A percentile compares a stretch with the other conserved stretches of the same genome.
These are phyloP conservation scores for Candida dubliniensis DNA, from an alignment of 1,139 yeast species.

Conservation along the genomic window DNA sequence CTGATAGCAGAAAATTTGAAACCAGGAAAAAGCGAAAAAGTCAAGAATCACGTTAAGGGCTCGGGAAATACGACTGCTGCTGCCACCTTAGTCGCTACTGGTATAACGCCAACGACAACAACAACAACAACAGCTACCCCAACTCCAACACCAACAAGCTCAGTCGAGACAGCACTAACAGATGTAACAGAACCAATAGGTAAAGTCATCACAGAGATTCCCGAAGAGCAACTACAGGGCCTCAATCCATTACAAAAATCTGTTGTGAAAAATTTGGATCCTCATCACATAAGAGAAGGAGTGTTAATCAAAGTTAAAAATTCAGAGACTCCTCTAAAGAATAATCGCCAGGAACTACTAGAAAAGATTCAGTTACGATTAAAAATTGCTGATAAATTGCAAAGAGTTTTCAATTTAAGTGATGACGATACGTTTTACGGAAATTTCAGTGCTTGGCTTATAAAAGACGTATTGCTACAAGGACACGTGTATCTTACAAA, in stretches of 20 bases:
- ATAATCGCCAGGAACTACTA: conserved; percentile 13
- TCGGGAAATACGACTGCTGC: not conserved
- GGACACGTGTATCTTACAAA: conserved; percentile 80
- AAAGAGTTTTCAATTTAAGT: conserved; percentile 38
- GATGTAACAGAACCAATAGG: not conserved
- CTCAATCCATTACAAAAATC: conserved; percentile 38
- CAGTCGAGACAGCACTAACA: not conserved
- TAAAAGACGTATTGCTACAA: conserved; percentile 79
- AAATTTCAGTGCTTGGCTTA: conserved; percentile 75
- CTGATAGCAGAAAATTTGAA: no score
- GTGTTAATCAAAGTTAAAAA: conserved; percentile 19
- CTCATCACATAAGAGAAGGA: conserved; percentile 24
- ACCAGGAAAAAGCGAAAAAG: no score
- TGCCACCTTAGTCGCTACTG: not conserved
- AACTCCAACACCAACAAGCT: not conserved
- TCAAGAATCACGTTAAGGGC: no score
- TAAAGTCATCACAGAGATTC: conserved; percentile 3
- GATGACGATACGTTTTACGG: conserved; percentile 53
- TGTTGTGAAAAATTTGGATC: conserved; percentile 33
- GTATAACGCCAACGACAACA: not conserved
- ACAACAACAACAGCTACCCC: conserved; percentile 2
- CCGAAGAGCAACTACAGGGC: conserved; percentile 7
- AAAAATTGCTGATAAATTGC: conserved; percentile 38
- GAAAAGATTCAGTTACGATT: conserved; percentile 22
- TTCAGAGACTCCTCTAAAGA: conserved; percentile 11